Conservation (phyloP, 176 grass and related monocot genomes). For the Oryza rufipogon region DNA sequence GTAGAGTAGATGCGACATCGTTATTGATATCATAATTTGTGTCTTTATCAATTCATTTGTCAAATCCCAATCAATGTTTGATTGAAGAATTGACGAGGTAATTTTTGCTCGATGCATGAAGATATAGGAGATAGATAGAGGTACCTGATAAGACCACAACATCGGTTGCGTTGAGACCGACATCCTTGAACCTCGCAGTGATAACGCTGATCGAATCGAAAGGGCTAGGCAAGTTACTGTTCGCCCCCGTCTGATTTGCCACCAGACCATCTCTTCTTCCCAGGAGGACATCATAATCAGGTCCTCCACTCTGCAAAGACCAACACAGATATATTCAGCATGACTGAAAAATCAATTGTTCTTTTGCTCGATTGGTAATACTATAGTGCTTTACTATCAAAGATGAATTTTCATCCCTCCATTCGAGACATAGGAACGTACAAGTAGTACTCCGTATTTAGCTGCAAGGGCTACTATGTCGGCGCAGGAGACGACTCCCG, state of each 20-base stretch:
- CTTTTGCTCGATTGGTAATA: too few relatives aligned
- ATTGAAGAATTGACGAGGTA: neutral
- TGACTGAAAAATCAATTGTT: too few relatives aligned
- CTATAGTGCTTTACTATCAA: too few relatives aligned
- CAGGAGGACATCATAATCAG: constrained; percentile 53
- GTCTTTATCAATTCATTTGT: neutral
- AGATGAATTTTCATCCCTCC: too few relatives aligned
- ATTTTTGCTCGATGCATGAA: neutral
- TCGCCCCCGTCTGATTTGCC: constrained; percentile 72
- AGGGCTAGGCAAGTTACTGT: constrained; percentile 61
- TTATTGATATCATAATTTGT: neutral
- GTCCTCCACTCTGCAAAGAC: constrained; percentile 60
- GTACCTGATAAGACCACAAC: constrained; percentile 76
- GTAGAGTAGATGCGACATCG: neutral
- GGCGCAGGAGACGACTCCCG: constrained; percentile 69
- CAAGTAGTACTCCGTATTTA: constrained; percentile 60
- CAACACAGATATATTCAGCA: neutral
- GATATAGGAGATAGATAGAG: neutral
- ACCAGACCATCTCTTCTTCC: constrained; percentile 66
- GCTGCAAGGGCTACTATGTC: constrained; percentile 69
- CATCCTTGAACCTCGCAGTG: constrained; percentile 39
- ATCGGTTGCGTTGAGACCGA: constrained; percentile 69
- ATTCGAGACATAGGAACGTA: constrained; percentile 1
- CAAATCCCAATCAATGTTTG: neutral
- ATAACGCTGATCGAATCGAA: constrained; percentile 43